Evolutionary conservation across 306 rosid genomes (phyloP), one percentile per base, ranked within the genome.

Genomic region (Medicago lupulina): DNA sequence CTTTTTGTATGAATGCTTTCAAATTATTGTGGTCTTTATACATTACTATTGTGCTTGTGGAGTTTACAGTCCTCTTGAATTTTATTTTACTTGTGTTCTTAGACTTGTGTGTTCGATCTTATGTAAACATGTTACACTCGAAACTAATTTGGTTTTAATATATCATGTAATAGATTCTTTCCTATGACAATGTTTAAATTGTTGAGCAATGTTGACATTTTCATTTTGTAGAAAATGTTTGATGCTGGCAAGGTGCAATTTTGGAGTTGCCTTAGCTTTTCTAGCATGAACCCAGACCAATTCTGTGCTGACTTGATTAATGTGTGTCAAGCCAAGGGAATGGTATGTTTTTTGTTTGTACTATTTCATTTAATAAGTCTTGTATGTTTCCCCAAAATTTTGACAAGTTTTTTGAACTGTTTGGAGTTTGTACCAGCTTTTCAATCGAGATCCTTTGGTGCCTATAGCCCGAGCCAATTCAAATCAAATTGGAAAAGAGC

Each of bases 271-370:
- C 76, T 94, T 31, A 87, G 78, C 73, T 85, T 92, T 34, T 86
- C 91, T 54, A 57, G 34, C 47, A 18, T 79, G 13, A 38, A 13
- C n/a, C 75, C 76, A 0, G 1, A 0, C 19, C 14, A n/a, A 2
- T 90, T 92, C 50, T 89, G 93, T 72, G 0, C 0, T 0, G 66
- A 74, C 3, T 76, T 94, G 79, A 38, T 80, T 5, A 2, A 4
- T 0, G 89, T 92, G 95, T 94, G 98, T 39, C 0, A 1, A 83
- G 79, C 41, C 36, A 92, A 83, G 76, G 98, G 98, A 47, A 85
- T 94, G 86, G 98, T 94, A 92, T 9, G 84, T 3, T 47, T 2
- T 71, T 5, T 6, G 44, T 3, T 3, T 10, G 13, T 38, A 1
- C 43, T 12, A 6, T 59, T 25, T n/a, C 16, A 6, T 9, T 3